Evolutionary conservation across 2,329 filamentous ascomycete species (phyloP), one percentile per base, ranked within the genome.

Genomic region (Davidsoniella australis): DNA sequence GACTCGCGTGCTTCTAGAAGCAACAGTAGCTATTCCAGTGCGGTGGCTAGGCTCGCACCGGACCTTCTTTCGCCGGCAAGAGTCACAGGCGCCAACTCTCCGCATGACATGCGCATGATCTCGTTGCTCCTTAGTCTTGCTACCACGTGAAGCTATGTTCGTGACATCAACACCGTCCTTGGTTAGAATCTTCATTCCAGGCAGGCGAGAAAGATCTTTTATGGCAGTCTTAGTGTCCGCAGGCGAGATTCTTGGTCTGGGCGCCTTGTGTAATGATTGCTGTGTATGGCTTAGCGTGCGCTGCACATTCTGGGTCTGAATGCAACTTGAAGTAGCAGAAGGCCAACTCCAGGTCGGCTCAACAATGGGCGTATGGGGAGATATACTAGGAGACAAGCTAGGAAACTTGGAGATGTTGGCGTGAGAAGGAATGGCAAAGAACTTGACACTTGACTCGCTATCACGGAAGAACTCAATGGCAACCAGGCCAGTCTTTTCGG

Each of bases 161-260:
- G 77, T 81, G 50, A 81, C 71, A 58, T 81, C 77, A 40, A 65
- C 63, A 44, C 77, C 77, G 54, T 78, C 75, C 59, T 69, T 73
- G 51, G 76, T 80, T 65, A 80, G 69, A 54, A 81, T 80, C 59
- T 76, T 77, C 74, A 80, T 80, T 47, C 77, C 76, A 6, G 75
- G 75, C 17, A 78, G 61, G 55, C 66, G 64, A 5, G 70, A 69
- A 57, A 75, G 70, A 61, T 18, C 12, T 10, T 29, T 41, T 24
- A 24, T 9, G 16, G 29, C 29, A 9, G 8, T 33, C 29, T 33
- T 33, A 9, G 8, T 29, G 7, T 29, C 26, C 6, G 2, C 3
- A 29, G 26, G 10, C 10, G 47, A 18, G 12, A 29, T 36, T 24
- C 17, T 37, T 23, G 57, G 49, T 41, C 52, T 57, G 5, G 54